Evolutionary conservation across 768 basidiomycete genomes (phyloP), one percentile per base, ranked within the genome.

Genomic region (Trichaptum fuscoviolaceum): DNA sequence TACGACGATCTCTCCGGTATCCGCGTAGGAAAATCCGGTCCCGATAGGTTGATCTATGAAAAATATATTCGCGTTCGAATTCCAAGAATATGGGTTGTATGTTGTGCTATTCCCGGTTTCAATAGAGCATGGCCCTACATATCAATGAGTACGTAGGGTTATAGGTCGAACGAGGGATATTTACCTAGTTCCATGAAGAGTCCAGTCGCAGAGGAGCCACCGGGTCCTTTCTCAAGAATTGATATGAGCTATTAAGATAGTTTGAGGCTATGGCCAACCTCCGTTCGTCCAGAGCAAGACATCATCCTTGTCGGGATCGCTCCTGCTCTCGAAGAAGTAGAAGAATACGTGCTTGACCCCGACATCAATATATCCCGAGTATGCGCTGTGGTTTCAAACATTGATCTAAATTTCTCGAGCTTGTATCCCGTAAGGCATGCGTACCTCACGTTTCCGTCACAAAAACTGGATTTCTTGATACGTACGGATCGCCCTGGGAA

Each of bases 1-100:
- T 58, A 61, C 68, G 35, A 70, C 70, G 17, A 66, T 69, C 42
- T 73, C 71, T 7, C 70, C 76, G 63, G 75, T 75, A 34, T 76
- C 70, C 12, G 76, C 72, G 71, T 83, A 84, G 7, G 82, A 82
- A 77, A 77, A 85, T 52, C 84, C 84, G 57, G 83, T 82, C 61
- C 80, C 74, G 60, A 75, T 69, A n/a, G 78, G 77, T 42, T 75
- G 71, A 67, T 77, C 76, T 59, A 79, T 69, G 68, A 71, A 76
- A 27, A 76, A 65, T 62, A 73, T 70, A 61, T 74, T 80, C 34
- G 78, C 73, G 58, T 76, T 71, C 42, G 72, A 70, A 73, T 79
- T 84, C 83, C 83, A 84, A 0, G 77, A 78, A 73, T 78, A 70
- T 10, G 75, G 74, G 71, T 84, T 84, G 73, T 59, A 66, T 7